These are phyloP conservation scores for Madurella fahalii DNA, from an alignment of 2,329 filamentous ascomycete genomes.

Conservation along the genomic window DNA sequence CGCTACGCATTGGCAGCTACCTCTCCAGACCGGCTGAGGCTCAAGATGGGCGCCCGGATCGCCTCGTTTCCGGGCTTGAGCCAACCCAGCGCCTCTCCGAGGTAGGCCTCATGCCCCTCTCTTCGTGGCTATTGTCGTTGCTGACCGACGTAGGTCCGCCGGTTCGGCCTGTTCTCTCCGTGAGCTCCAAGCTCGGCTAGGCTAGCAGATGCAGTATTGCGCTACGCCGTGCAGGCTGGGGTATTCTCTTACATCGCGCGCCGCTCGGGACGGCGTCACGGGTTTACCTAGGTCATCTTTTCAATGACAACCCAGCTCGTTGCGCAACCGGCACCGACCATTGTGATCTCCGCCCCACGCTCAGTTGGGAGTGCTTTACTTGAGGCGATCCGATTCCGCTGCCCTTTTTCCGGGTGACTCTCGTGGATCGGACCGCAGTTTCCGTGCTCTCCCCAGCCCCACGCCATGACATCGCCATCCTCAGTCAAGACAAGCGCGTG, in stretches of 20 bases:
- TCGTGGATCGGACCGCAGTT: slow-evolving; percentile 76
- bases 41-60: slow-evolving; percentile 15
- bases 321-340: slow-evolving; percentile 80
- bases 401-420: slow-evolving; percentile 63
- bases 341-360: slow-evolving; percentile 46
- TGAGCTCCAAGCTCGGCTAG: slow-evolving; percentile 7
- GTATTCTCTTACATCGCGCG: background rate
- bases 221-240: slow-evolving; percentile 2
- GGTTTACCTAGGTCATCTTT: slow-evolving; percentile 18
- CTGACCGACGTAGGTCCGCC: slow-evolving; percentile 28
- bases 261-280: background rate
- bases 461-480: slow-evolving; percentile 66
- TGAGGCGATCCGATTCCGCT: slow-evolving; percentile 63
- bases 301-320: slow-evolving; percentile 72
- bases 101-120: slow-evolving; percentile 39
- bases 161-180: slow-evolving; percentile 32
- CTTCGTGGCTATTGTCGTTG: slow-evolving; percentile 30
- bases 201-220: background rate
- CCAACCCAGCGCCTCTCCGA: slow-evolving; percentile 73
- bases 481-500: slow-evolving; percentile 72
- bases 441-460: slow-evolving; percentile 98
- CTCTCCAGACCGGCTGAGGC: slow-evolving; percentile 26
- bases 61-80: slow-evolving; percentile 45
- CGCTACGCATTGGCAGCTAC: slow-evolving; percentile 41
- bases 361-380: slow-evolving; percentile 44